Base-by-base conservation (phyloP, 257 asterid species). In the Mentha longifolia region DNA sequence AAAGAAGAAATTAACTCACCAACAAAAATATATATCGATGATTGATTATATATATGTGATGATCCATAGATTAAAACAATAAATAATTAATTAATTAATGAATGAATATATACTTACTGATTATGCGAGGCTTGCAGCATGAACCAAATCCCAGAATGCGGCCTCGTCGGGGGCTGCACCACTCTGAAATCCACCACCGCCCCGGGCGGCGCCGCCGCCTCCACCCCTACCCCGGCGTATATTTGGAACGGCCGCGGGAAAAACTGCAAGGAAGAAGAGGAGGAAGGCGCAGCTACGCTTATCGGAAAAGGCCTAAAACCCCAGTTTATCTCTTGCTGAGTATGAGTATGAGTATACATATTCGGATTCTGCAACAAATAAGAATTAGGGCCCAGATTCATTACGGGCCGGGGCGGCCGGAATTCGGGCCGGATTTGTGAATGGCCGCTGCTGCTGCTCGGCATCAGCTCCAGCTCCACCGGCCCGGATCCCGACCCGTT, bases 71-170 rank as follows among this genome's bases (percentile, higher is more conserved):
- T 22, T 22, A 22, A 22, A 22, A 22, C 25, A 22, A 0, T 28
- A 28, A 28, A 1, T 39, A 39, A 39, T 39, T 1, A n/a, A n/a
- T n/a, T n/a, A n/a, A 39, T 39, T 7, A 39, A 39, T 6, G 43
- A 39, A 9, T 22, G 12, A 35, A 35, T 35, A 45, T 5, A 57
- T 14, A 81, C 96, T 87, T 79, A 95, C 99, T 89, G 97, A 76
- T 79, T 84, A 59, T 66, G 84, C 9, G 93, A 84, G 12, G 99
- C 88, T 76, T 85, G 96, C 0, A 95, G 85, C 83, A 82, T 79
- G 68, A 95, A 89, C 99, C 99, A 95, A 28, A 95, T 8, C 33
- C 99, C 98, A 11, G 97, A 85, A 86, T 83, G 90, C 68, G 93
- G 95, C 55, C 97, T 79, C 51, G 86, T 80, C 11, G 96, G 99